Evolutionary conservation across 1,284 basidiomycete species (phyloP), one percentile per base, ranked within the genome.

Genomic region (Marasmius oreades): DNA sequence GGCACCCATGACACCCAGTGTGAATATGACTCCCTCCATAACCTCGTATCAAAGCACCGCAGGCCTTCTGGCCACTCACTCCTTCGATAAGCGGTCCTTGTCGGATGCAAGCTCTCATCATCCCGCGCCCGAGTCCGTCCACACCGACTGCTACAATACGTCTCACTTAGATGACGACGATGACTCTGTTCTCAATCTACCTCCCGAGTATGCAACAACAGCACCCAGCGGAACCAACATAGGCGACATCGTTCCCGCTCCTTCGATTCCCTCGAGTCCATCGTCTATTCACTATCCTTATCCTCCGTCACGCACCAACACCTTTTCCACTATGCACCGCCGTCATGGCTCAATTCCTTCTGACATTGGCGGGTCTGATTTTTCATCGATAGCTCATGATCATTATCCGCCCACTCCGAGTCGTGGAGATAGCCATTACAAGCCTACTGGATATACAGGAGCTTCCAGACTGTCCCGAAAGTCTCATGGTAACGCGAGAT

Each of bases 171-270:
- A 50, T 6, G 47, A 50, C 7, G 24, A n/a, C 28, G 26, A 50
- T 20, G 47, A 33, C 14, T 50, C 16, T 12, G 14, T 4, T 12
- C 16, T 6, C 28, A 31, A 33, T 33, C 28, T 50, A 12, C 47
- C 47, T 16, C 47, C 47, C 26, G 47, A 50, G 18, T 50, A 50
- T 33, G 24, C 47, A 20, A 50, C 47, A 18, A 50, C 47, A 50
- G 47, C 47, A n/a, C 31, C 47, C 24, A 33, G 26, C 20, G 47
- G 47, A 33, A 23, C 26, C 23, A 33, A 50, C 47, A 50, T 50
- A 14, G 47, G 47, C 4, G 14, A n/a, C 20, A 50, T 50, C 5
- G 26, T 26, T 50, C 20, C 47, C 8, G 14, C n/a, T n/a, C 45
- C 45, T 24, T 23, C 23, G 1, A 7, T 31, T 16, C 23, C 24